Percentiles rank a stretch among this genome's conserved stretches.
These are phyloP conservation scores for Furcasterigmium sp. DNA, from an alignment of 2,329 filamentous ascomycete genomes.

Conservation along the genomic window DNA sequence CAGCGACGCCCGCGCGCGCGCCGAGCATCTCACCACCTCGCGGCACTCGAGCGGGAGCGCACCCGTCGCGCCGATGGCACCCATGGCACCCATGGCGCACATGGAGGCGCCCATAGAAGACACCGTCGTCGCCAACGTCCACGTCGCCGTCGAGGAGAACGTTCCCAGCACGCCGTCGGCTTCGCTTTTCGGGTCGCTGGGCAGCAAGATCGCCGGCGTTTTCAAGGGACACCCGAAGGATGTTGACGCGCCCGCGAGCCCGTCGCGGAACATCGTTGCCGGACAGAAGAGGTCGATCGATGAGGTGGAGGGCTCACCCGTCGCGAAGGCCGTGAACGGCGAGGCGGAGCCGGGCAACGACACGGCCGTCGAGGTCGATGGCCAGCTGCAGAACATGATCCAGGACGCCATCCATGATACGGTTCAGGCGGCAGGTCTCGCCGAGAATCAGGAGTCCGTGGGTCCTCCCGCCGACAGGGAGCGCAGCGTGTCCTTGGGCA, in stretches of 20 bases:
- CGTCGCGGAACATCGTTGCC: background rate
- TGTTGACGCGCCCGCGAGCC: background rate
- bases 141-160: background rate
- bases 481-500: background rate
- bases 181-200: background rate
- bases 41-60: background rate
- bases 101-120: background rate
- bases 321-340: background rate
- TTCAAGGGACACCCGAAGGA: background rate
- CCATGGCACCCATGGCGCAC: constrained; percentile 1
- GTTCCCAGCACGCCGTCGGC: background rate
- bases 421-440: too few species aligned
- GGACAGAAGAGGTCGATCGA: constrained; percentile 8
- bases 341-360: background rate
- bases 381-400: background rate
- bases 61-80: constrained; percentile 1
- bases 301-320: constrained; percentile 4
- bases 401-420: background rate
- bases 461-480: background rate
- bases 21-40: background rate
- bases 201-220: background rate
- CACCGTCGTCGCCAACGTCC: background rate
- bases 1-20: background rate
- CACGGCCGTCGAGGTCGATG: background rate
- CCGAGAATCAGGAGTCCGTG: background rate